Base-by-base conservation (phyloP, 805 yeast genomes). In the Cyberlindnera samutprakarnensis region DNA sequence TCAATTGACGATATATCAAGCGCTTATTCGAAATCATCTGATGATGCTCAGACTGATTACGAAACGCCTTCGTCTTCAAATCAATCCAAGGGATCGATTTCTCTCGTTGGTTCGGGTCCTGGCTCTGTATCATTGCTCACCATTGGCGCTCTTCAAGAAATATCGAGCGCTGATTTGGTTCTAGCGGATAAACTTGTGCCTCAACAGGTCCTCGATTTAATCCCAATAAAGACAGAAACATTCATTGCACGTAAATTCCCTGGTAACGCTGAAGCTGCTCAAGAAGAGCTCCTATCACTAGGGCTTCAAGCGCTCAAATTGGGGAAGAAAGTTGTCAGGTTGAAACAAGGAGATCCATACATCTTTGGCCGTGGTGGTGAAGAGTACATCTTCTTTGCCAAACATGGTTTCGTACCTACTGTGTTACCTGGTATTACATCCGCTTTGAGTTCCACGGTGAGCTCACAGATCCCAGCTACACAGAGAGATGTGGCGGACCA, bases 311-410 rank as follows among this genome's bases (percentile, higher is more conserved):
- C 77, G 1, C 54, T 86, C 17, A 42, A 63, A 18, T 56, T 66
- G 31, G 96, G 96, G 12, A 67, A 73, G 47, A 75, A 73, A 35
- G 95, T 90, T 2, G 94, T 90, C 3, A 66, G 97, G 37, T 68
- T 90, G 44, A 90, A 90, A 56, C 97, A 90, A 59, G 97, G 97
- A 21, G 97, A 90, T 54, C 97, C 97, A 8, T 90, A 86, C 56
- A 83, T 90, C 20, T 90, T 85, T 54, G 97, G 97, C 4, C 74
- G 97, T 41, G 97, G 97, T 27, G 96, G 95, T 25, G 97, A 90
- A 59, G 97, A 90, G 50, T 84, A 56, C 53, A 47, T 72, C 8
- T 88, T 65, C 52, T 90, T 90, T 56, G 49, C 66, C 18, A 47
- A 64, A 15, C 70, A 79, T 46, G 95, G 95, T 0, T 85, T 49